Evolutionary conservation across 306 rosid genomes (phyloP), one percentile per base, ranked within the genome.

Genomic region (Calophaca sinica): DNA sequence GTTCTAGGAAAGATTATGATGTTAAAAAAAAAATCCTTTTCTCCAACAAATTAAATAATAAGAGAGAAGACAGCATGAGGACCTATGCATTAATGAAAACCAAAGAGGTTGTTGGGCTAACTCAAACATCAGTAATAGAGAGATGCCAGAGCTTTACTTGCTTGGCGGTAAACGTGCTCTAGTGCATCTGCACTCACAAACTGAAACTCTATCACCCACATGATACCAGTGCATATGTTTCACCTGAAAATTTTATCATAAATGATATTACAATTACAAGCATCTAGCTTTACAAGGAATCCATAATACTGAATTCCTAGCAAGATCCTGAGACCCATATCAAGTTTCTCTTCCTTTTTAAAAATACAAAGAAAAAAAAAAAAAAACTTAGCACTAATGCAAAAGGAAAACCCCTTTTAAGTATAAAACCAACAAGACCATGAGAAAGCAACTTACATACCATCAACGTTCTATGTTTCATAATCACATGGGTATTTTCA

Each of bases 141-240:
- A 78, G 78, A 62, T 46, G 10, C 10, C 13, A 72, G 58, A 78
- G 77, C 87, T 88, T 80, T 87, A 94, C 98, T 86, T 91, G 97
- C 97, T 94, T 71, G 98, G 94, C 10, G 94, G 98, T 77, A 94
- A 91, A 55, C 84, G 75, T 39, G 98, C 98, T 80, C 96, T 90
- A 5, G 93, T 89, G 90, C 97, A 94, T 86, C 97, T 86, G 76
- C 98, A 94, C 74, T 94, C 98, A 49, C 98, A 94, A 46, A 87
- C 81, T 72, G 96, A 94, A 80, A 89, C 90, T 51, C 86, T 58
- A 26, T 94, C 91, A 70, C 87, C 87, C 12, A 88, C 44, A 15
- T 77, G 80, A 84, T 89, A 94, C 98, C 98, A 94, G 74, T 91
- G 97, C 97, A 94, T 79, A 86, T 94, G 97, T 86, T 86, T 94